Evolutionary conservation across 345 rosid genomes (phyloP), one percentile per base, ranked within the genome.

Genomic region (Zanthoxylum bungeanum): DNA sequence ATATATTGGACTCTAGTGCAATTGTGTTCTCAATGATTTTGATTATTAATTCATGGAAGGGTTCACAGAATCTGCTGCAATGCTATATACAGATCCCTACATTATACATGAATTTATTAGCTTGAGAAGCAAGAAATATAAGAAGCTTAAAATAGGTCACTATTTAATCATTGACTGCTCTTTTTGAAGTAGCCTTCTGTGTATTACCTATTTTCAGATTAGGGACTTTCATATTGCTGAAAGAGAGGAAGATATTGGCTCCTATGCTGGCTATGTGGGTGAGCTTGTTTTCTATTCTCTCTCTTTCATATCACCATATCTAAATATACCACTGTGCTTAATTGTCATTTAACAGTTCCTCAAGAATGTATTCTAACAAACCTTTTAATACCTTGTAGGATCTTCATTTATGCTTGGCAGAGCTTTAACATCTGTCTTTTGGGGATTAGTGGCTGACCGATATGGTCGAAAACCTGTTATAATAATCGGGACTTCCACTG

Each of bases 381-480:
- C 42, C 24, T 55, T 59, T 76, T 25, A 16, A 46, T 75, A 21
- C 52, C 55, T 68, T 81, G 70, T 69, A 93, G 98, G 98, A 34
- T 89, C 92, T 69, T 78, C 98, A 16, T 90, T 83, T 68, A 92
- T 94, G 98, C 78, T 89, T 59, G 98, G 97, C 4, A 73, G 98
- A 86, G 92, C 96, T 46, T 70, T 88, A 73, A 94, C 98, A 44
- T 94, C 98, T 30, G 87, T 89, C 14, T 12, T 82, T 14, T 92
- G 98, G 97, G 98, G 98, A 56, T 7, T 92, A 6, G 76, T 89
- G 49, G 89, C 98, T 19, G 98, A 92, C 82, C 97, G 89, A 68
- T 87, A 85, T 68, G 98, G 98, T 69, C 85, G 98, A 79, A 94
- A 85, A 76, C 98, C 98, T 31, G 89, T 90, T 1, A 88, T 92